Base-by-base conservation (phyloP, 1,139 yeast genomes). In the Geotrichum klebahnii region DNA sequence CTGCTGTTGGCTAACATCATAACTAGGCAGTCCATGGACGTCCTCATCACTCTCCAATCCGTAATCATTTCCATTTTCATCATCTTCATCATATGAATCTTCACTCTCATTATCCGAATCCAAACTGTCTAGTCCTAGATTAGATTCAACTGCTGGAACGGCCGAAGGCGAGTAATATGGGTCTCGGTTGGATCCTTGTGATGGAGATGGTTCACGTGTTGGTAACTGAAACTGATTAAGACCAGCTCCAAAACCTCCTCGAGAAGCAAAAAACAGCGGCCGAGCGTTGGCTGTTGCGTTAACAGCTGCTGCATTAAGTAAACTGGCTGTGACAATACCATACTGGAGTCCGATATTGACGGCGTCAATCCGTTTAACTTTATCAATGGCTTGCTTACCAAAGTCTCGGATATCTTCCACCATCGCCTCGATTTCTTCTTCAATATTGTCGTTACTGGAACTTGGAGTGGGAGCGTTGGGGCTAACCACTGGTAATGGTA, bases 1-100 rank as follows among this genome's bases (percentile, higher is more conserved):
- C 44, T 51, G 52, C 34, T 57, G 46, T 49, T 55, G 53, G 6
- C 53, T 48, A 23, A 52, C 58, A 37, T 53, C 55, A 45, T 55
- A 55, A 23, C 49, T 49, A 8, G 56, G 56, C 37, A 53, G 40
- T 10, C 35, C 48, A 14, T 24, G 53, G 17, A n/a, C n/a, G n/a
- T 16, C 41, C 16, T 35, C 49, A 28, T 35, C 40, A 20, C 23
- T 31, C 23, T 40, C 51, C 5, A 17, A 34, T 23, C 17, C 31
- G 40, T 37, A 48, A 16, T 41, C 48, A 23, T 35, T 44, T 3
- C 37, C 50, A 9, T 6, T 41, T 14, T 46, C 48, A 8, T 40
- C 44, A 22, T 23, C 39, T 14, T 31, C 40, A 12, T 35, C 53
- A 17, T 12, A 28, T 16, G 10, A 3, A 4, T 32, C 44, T n/a